A percentile compares a stretch with the other conserved stretches of the same genome.
Evolutionary conservation across 306 rosid genomes (phyloP).

Genomic region (Prunus dulcis): DNA sequence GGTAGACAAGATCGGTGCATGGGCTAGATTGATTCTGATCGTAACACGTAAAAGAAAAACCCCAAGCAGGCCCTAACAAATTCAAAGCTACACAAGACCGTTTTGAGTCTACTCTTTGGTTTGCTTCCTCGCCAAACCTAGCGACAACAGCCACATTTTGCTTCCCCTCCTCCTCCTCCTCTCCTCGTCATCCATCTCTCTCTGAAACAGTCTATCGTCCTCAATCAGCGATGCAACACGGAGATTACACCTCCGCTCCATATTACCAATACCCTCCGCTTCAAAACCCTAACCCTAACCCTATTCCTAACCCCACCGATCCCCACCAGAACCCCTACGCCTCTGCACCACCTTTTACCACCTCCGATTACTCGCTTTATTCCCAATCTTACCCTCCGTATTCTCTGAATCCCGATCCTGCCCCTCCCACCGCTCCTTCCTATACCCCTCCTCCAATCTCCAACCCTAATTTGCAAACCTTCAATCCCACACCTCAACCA

Average conservation of each 20-base stretch:
- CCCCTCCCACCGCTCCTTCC: conserved; percentile 61
- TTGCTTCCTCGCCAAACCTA: not conserved
- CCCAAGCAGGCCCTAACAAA: no score
- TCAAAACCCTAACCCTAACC: conserved; percentile 32
- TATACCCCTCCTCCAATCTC: conserved; percentile 42
- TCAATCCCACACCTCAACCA: conserved; percentile 49
- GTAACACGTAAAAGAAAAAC: no score
- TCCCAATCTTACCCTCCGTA: conserved; percentile 44
- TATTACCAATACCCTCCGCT: conserved; percentile 53
- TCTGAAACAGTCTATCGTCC: not conserved
- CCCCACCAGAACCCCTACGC: conserved; percentile 60
- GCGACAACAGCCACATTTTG: not conserved
- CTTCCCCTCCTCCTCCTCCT: not conserved
- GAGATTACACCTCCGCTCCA: conserved; percentile 71
- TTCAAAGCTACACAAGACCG: no score
- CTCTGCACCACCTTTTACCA: conserved; percentile 79
- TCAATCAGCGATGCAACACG: conserved; percentile 69
- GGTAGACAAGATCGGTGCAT: no score
- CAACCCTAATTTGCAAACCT: conserved; percentile 45
- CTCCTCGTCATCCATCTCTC: not conserved
- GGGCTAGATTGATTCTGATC: no score
- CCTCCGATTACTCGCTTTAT: conserved; percentile 54
- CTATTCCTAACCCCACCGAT: conserved; percentile 41
- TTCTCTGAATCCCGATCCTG: conserved; percentile 68
- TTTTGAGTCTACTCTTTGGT: no score